A percentile compares a stretch with the other conserved stretches of the same genome.
Evolutionary conservation across 108 stramenopile genomes (phyloP).

Genomic region (Cyclostephanos tholiformis): DNA sequence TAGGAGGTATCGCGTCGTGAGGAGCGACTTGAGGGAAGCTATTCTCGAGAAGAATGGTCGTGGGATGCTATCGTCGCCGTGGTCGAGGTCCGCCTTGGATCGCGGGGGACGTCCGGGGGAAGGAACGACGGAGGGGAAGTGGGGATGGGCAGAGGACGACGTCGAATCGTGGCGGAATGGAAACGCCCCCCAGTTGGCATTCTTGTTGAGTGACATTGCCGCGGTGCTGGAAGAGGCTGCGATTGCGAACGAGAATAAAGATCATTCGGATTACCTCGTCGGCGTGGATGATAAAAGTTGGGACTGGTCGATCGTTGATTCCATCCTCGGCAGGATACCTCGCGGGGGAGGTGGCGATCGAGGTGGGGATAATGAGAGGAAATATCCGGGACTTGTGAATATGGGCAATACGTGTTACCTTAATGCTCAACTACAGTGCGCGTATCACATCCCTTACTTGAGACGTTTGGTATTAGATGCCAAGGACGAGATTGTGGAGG

Average conservation of each 20-base stretch:
- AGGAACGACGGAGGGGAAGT: background rate
- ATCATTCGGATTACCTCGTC: background rate
- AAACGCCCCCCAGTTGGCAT: background rate
- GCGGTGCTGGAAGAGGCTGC: slow-evolving; percentile 1
- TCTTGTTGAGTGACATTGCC: background rate
- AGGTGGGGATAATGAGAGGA: background rate
- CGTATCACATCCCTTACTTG: slow-evolving; percentile 79
- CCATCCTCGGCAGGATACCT: slow-evolving; percentile 32
- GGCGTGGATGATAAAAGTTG: background rate
- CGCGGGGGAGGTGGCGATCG: slow-evolving; percentile 30
- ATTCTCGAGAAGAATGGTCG: background rate
- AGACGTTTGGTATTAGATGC: slow-evolving; percentile 52
- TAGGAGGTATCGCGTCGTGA: background rate
- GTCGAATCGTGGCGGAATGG: background rate
- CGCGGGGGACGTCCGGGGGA: background rate
- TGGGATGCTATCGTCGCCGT: background rate
- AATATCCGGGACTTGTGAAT: slow-evolving; percentile 62
- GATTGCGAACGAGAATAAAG: background rate
- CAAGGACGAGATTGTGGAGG: slow-evolving; percentile 30
- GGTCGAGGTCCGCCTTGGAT: slow-evolving; percentile 2
- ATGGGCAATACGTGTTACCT: slow-evolving; percentile 86
- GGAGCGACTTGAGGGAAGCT: background rate
- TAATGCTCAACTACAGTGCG: slow-evolving; percentile 83
- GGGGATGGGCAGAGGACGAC: background rate
- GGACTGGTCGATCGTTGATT: slow-evolving; percentile 4